These are phyloP conservation scores for Aspergillus phoenicis DNA, from an alignment of 2,329 filamentous ascomycete species.

Conservation along the genomic window DNA sequence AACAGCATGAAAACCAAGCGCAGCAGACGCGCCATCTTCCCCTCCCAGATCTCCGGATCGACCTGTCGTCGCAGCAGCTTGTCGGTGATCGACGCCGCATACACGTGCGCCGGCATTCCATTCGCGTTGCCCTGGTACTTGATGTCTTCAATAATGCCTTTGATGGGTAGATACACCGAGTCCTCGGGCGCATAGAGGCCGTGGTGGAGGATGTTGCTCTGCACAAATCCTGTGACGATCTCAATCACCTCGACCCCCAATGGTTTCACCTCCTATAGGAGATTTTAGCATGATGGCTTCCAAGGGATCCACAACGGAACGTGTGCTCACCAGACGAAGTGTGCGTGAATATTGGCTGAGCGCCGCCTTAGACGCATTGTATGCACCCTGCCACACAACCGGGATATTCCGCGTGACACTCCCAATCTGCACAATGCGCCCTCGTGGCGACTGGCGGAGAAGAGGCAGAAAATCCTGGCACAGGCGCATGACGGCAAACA, in stretches of 20 bases:
- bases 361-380: constrained; percentile 10
- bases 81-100: constrained; percentile 14
- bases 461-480: constrained; percentile 22
- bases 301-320: too few relatives aligned
- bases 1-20: not conserved
- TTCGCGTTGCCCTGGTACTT: constrained; percentile 21
- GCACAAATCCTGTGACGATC: constrained; percentile 5
- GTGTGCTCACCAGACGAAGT: not conserved
- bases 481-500: constrained; percentile 18
- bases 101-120: constrained; percentile 18
- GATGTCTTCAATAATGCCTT: constrained; percentile 13
- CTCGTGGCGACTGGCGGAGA: constrained; percentile 13
- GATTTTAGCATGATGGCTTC: too few relatives aligned
- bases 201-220: constrained; percentile 8
- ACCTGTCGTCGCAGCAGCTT: constrained; percentile 1
- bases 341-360: constrained; percentile 8
- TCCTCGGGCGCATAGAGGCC: constrained; percentile 1
- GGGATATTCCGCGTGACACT: constrained; percentile 19
- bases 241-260: constrained; percentile 6
- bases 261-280: not conserved
- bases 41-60: constrained; percentile 1
- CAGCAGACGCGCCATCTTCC: not conserved
- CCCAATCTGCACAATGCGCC: constrained; percentile 24
- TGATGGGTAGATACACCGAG: constrained; percentile 1
- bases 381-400: not conserved